phyloP scores from a whole-genome alignment of 129 eudicot species.

The Flaveria robusta region DNA sequence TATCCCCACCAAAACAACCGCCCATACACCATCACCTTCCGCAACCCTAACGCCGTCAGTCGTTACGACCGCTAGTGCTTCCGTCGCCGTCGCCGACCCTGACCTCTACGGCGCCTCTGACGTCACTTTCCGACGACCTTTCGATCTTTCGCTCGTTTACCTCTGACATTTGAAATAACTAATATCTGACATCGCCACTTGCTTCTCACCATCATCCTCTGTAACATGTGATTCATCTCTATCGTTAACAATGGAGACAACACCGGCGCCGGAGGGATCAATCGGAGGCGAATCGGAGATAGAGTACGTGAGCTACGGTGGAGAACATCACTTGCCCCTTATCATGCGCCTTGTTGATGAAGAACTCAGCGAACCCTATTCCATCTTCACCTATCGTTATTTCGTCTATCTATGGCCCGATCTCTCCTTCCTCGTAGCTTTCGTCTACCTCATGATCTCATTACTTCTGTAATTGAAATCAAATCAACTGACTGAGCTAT shows the following conservation, averaged over 20 bases:
- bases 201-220: too few relatives aligned
- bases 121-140: background rate
- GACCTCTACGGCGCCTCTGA: background rate
- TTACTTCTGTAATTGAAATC: background rate
- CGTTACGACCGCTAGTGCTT: too few relatives aligned
- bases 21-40: background rate
- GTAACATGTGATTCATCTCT: background rate
- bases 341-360: slow-evolving; percentile 90
- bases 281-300: slow-evolving; percentile 49
- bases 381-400: slow-evolving; percentile 94
- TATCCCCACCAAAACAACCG: background rate
- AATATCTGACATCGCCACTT: background rate
- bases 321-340: slow-evolving; percentile 90
- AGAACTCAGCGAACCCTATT: slow-evolving; percentile 97
- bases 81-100: background rate
- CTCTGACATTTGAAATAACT: background rate
- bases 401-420: slow-evolving; percentile 98
- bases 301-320: slow-evolving; percentile 81
- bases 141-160: background rate
- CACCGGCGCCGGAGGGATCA: slow-evolving; percentile 11
- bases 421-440: slow-evolving; percentile 72
- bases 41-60: background rate
- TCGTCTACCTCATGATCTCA: background rate
- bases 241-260: slow-evolving; percentile 10
- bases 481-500: background rate